phyloP scores from a whole-genome alignment of 1,284 basidiomycete species.

The Papiliotrema flavescens region DNA sequence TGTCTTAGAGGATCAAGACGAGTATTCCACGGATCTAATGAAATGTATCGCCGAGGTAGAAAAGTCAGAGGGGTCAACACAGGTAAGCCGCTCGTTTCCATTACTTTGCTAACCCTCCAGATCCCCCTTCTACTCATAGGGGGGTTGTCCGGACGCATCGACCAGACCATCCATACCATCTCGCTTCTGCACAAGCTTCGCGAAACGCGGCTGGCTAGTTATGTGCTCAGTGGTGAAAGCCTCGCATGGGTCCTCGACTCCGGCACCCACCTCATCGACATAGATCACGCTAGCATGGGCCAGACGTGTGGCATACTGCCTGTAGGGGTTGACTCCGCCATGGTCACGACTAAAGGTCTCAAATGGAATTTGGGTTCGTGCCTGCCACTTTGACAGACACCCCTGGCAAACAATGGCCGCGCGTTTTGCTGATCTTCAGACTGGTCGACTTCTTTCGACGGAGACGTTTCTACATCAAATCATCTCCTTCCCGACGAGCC shows the following conservation, averaged over 20 bases:
- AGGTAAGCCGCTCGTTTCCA: constrained; percentile 2
- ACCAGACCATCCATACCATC: constrained; percentile 89
- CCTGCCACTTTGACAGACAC: background rate
- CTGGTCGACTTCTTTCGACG: constrained; percentile 49
- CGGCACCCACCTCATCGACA: constrained; percentile 73
- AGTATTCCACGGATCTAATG: constrained; percentile 89
- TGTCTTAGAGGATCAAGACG: constrained; percentile 65
- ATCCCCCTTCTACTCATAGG: constrained; percentile 77
- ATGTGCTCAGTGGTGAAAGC: constrained; percentile 79
- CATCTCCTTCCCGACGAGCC: constrained; percentile 66
- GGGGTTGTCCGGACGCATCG: constrained; percentile 83
- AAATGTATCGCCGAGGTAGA: constrained; percentile 73
- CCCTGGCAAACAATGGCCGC: background rate
- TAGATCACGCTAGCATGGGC: constrained; percentile 71
- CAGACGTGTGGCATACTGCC: constrained; percentile 91
- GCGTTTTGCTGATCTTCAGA: background rate
- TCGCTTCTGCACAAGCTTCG: constrained; percentile 80
- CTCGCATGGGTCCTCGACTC: constrained; percentile 83
- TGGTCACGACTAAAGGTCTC: constrained; percentile 76
- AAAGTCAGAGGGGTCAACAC: constrained; percentile 49
- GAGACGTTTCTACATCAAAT: constrained; percentile 86
- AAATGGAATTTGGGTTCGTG: constrained; percentile 81
- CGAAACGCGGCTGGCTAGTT: constrained; percentile 60
- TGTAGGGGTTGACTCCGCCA: constrained; percentile 71
- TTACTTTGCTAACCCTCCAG: constrained; percentile 29